phyloP scores from a whole-genome alignment of 179 eudicot genomes.

The Nepenthes alata region DNA sequence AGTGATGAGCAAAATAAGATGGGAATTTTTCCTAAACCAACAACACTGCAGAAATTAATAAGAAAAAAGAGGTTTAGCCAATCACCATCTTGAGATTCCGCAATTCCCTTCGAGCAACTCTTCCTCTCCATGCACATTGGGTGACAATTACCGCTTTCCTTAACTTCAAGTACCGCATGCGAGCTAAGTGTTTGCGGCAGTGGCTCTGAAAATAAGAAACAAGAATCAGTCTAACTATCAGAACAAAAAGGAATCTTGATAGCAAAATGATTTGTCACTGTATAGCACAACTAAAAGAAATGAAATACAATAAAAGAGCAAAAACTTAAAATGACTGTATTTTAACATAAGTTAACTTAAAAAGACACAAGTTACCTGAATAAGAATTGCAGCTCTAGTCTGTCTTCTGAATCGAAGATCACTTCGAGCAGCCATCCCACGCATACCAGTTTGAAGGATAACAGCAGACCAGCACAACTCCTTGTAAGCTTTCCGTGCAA shows the following conservation, averaged over 20 bases:
- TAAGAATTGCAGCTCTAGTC: constrained; percentile 58
- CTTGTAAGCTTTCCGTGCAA: constrained; percentile 61
- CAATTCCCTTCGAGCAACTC: constrained; percentile 74
- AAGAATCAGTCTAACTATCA: constrained; percentile 8
- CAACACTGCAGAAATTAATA: background rate
- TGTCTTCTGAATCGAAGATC: constrained; percentile 73
- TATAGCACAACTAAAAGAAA: background rate
- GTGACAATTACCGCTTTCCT: constrained; percentile 76
- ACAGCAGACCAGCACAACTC: constrained; percentile 49
- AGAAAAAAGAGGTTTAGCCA: background rate
- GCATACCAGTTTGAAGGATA: constrained; percentile 77
- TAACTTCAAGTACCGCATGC: constrained; percentile 34
- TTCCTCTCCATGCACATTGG: constrained; percentile 96
- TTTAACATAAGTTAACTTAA: background rate
- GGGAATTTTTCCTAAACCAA: no score
- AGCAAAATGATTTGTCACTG: background rate
- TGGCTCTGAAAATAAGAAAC: constrained; percentile 48
- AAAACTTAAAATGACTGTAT: background rate
- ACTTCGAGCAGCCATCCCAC: constrained; percentile 86
- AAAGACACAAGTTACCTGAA: constrained; percentile 41
- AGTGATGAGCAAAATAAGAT: no score
- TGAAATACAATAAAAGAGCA: background rate
- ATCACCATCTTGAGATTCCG: constrained; percentile 75
- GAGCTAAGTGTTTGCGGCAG: constrained; percentile 67
- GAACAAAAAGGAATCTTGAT: background rate